phyloP scores from a whole-genome alignment of 495 filamentous ascomycete genomes.

The Neurospora sp. region DNA sequence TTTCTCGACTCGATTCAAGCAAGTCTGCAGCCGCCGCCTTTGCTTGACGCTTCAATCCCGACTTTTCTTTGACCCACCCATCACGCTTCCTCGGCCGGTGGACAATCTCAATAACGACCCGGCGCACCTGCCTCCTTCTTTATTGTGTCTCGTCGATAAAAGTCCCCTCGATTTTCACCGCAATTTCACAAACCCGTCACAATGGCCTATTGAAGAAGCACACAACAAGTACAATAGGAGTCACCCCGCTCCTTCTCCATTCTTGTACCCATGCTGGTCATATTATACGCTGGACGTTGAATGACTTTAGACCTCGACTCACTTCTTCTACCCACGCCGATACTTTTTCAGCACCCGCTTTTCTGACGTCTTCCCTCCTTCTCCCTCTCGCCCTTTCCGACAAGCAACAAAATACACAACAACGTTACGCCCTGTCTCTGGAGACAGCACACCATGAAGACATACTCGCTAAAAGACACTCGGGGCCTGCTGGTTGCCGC shows the following conservation, averaged over 20 bases:
- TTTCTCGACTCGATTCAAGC: neutral
- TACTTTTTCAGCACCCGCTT: neutral
- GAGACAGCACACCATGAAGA: neutral
- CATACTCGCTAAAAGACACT: neutral
- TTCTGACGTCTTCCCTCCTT: neutral
- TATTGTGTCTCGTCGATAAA: neutral
- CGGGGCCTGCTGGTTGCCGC: slow-evolving; percentile 12
- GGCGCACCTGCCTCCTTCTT: neutral
- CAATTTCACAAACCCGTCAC: neutral
- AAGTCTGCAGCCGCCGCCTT: neutral
- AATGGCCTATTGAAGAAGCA: neutral
- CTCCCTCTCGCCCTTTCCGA: neutral
- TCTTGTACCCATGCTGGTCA: neutral
- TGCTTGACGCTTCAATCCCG: neutral
- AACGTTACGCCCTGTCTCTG: neutral
- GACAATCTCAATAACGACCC: neutral
- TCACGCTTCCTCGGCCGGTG: neutral
- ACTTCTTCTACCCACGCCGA: neutral
- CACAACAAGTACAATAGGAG: neutral
- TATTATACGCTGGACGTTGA: neutral
- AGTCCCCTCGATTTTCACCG: neutral
- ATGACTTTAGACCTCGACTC: neutral
- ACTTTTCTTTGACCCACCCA: neutral
- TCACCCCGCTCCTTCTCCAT: neutral
- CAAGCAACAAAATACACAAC: neutral